Evolutionary conservation across 1,284 basidiomycete genomes (phyloP).

Genomic region (Albatrellus sp.): DNA sequence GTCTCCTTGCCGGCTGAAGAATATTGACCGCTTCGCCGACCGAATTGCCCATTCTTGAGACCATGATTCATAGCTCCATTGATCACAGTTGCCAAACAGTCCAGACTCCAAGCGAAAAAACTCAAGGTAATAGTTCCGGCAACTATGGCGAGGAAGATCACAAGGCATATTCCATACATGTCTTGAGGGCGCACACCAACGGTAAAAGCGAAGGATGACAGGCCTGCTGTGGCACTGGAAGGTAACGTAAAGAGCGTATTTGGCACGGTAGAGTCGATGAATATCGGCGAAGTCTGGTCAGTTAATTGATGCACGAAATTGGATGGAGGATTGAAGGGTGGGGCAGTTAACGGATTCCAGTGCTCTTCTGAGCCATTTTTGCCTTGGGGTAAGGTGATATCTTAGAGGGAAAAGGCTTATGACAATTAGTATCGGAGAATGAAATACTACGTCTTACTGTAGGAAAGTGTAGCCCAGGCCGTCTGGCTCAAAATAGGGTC

Average conservation of each 20-base stretch:
- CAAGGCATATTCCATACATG: slow-evolving; percentile 75
- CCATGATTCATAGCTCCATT: slow-evolving; percentile 19
- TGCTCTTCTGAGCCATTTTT: slow-evolving; percentile 31
- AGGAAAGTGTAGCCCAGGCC: slow-evolving; percentile 79
- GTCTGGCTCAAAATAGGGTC: slow-evolving; percentile 80
- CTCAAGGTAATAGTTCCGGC: slow-evolving; percentile 63
- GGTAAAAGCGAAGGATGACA: slow-evolving; percentile 69
- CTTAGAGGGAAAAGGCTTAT: slow-evolving; percentile 25
- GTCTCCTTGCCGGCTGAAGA: slow-evolving; percentile 42
- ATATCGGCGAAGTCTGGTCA: slow-evolving; percentile 65
- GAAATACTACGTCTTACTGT: slow-evolving; percentile 47
- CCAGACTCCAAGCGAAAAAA: slow-evolving; percentile 60
- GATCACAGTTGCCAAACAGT: slow-evolving; percentile 36
- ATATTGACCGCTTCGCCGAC: slow-evolving; percentile 39
- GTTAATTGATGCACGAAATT: slow-evolving; percentile 60
- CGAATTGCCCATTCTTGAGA: slow-evolving; percentile 19
- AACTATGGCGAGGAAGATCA: slow-evolving; percentile 73
- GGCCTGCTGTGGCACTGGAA: slow-evolving; percentile 45
- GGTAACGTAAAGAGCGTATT: slow-evolving; percentile 70
- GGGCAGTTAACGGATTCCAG: slow-evolving; percentile 54
- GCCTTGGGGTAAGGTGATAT: slow-evolving; percentile 56
- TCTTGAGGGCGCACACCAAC: slow-evolving; percentile 75
- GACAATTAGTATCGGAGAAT: slow-evolving; percentile 2
- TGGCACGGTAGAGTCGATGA: slow-evolving; percentile 53
- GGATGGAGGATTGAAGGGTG: slow-evolving; percentile 50